Evolutionary conservation across 2,329 filamentous ascomycete species (phyloP), one percentile per base, ranked within the genome.

Genomic region (Teratosphaeriaceae sp.): DNA sequence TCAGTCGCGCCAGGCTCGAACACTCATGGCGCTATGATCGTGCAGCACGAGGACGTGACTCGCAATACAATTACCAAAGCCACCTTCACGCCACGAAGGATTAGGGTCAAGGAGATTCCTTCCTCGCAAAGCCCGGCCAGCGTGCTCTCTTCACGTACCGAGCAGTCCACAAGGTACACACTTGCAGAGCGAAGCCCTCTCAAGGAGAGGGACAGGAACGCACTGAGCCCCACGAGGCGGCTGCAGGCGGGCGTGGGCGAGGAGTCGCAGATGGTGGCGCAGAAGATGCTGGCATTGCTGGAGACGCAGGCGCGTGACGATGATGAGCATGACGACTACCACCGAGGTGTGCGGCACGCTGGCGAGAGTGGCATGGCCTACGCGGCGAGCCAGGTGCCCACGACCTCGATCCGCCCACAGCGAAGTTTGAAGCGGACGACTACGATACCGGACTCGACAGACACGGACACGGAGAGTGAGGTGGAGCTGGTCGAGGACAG

Each of bases 71-170:
- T n/a, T 12, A 43, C 19, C 19, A 27, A 22, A 35, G 24, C 23
- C 11, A n/a, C 46, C 18, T 12, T n/a, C 7, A 54, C 52, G 5
- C 52, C 52, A 2, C 40, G 34, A 13, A 51, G 46, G 15, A 22
- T 27, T 7, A 44, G 37, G 2, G 36, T 46, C 13, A 35, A 26
- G n/a, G 47, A 51, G 23, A 43, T 55, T 13, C 50, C 52, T 8
- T 53, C 52, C 11, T 55, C 52, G n/a, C 52, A 52, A 31, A 50
- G 49, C 20, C 51, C 52, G 5, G 45, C 47, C 5, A 53, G 51
- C 29, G 42, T 42, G 18, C 46, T 45, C 27, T 23, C 46, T 15
- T 52, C 52, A 4, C n/a, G n/a, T n/a, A 38, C 47, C 5, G 44
- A 36, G n/a, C 37, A 40, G 13, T 44, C 45, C 3, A 15, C 23